Evolutionary conservation across 352 stramenopile genomes (phyloP).

Genomic region (Phytophthora tentaculata): DNA sequence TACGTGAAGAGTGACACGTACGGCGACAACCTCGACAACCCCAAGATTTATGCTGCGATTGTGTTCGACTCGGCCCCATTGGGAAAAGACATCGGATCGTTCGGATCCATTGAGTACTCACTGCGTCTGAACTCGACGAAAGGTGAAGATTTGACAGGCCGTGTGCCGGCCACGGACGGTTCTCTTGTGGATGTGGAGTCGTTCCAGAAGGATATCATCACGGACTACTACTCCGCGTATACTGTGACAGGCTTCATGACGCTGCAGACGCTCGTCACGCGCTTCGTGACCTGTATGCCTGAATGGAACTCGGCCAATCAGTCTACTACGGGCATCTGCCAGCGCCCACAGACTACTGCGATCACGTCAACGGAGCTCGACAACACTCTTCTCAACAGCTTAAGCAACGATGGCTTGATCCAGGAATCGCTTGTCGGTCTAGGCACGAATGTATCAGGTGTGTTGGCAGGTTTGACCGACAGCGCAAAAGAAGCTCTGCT

Average conservation of each 20-base stretch:
- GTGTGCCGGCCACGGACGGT: conserved; percentile 40
- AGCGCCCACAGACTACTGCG: conserved; percentile 39
- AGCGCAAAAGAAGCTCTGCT: conserved; percentile 37
- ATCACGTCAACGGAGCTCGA: conserved; percentile 34
- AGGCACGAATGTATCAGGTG: conserved; percentile 17
- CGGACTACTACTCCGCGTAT: conserved; percentile 53
- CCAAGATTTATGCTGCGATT: conserved; percentile 64
- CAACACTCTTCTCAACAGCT: conserved; percentile 35
- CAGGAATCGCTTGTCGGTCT: conserved; percentile 33
- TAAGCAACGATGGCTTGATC: conserved; percentile 54
- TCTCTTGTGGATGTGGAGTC: conserved; percentile 34
- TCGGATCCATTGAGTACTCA: conserved; percentile 62
- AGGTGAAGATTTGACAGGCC: conserved; percentile 26
- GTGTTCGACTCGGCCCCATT: conserved; percentile 59
- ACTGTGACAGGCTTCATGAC: conserved; percentile 69
- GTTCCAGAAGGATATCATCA: conserved; percentile 46
- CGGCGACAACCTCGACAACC: conserved; percentile 43
- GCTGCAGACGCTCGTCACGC: conserved; percentile 63
- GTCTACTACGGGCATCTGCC: conserved; percentile 51
- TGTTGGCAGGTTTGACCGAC: conserved; percentile 13
- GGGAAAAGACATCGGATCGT: conserved; percentile 48
- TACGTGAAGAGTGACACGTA: conserved; percentile 65
- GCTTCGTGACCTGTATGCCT: conserved; percentile 66
- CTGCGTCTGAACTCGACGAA: conserved; percentile 68
- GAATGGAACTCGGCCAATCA: conserved; percentile 46